Percentiles rank a stretch among this genome's conserved stretches.
Conservation (phyloP, 2,329 filamentous ascomycete genomes). For the Aspergillus bombycis region DNA sequence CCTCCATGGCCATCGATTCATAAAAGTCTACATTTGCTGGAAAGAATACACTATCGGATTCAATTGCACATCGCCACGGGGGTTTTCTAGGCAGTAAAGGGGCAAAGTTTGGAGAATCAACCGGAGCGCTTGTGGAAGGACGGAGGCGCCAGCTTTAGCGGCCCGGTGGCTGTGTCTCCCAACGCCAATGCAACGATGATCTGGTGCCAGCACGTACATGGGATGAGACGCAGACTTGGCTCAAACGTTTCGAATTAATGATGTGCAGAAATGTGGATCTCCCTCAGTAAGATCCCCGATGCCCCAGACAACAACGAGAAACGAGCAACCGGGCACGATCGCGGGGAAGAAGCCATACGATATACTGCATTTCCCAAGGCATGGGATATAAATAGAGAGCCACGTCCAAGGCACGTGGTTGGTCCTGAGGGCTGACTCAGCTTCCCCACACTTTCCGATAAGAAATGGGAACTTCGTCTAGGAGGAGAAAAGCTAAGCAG, state of each 20-base stretch:
- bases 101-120: conserved; percentile 10
- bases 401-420: conserved; percentile 17
- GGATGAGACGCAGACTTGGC: conserved; percentile 8
- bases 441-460: conserved; percentile 19
- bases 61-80: conserved; percentile 22
- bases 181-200: conserved; percentile 21
- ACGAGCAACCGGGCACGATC: conserved; percentile 1
- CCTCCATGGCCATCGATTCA: conserved; percentile 26
- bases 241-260: neutral
- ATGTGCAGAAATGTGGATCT: conserved; percentile 2
- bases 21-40: conserved; percentile 22
- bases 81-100: conserved; percentile 15
- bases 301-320: neutral
- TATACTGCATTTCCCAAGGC: neutral
- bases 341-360: conserved; percentile 4
- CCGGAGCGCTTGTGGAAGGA: conserved; percentile 9
- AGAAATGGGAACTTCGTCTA: conserved; percentile 6
- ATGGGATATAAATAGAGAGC: conserved; percentile 20
- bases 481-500: neutral
- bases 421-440: conserved; percentile 18
- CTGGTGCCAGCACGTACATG: conserved; percentile 10
- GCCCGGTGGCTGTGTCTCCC: conserved; percentile 25
- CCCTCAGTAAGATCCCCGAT: conserved; percentile 2
- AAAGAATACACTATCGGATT: conserved; percentile 18
- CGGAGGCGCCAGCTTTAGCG: conserved; percentile 18